phyloP scores from a whole-genome alignment of 2,329 filamentous ascomycete genomes.

The Paracamarosporium sp. region DNA sequence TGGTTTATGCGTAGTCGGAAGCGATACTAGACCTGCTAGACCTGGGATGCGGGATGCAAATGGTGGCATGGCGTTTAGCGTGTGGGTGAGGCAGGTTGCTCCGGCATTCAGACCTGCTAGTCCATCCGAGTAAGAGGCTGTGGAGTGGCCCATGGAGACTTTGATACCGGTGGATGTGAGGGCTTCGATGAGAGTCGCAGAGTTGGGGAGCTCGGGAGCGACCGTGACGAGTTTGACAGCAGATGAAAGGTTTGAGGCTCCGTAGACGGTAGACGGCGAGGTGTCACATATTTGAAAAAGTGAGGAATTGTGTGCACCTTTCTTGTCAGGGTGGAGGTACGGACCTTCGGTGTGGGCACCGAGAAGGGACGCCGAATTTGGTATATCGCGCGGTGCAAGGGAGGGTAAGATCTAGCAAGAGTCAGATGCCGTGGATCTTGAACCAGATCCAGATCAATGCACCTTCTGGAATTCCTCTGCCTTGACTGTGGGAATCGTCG shows the following conservation, averaged over 20 bases:
- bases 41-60: slow-evolving; percentile 60
- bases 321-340: slow-evolving; percentile 60
- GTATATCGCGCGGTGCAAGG: slow-evolving; percentile 52
- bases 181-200: slow-evolving; percentile 49
- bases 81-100: slow-evolving; percentile 61
- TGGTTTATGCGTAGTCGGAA: slow-evolving; percentile 27
- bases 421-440: not conserved
- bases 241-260: slow-evolving; percentile 47
- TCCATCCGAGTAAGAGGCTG: slow-evolving; percentile 57
- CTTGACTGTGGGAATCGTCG: slow-evolving; percentile 60
- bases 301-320: slow-evolving; percentile 59
- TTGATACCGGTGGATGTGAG: slow-evolving; percentile 51
- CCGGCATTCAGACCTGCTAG: slow-evolving; percentile 54
- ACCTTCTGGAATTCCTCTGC: slow-evolving; percentile 56
- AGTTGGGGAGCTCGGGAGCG: slow-evolving; percentile 58
- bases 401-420: slow-evolving; percentile 55
- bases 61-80: slow-evolving; percentile 62
- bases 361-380: slow-evolving; percentile 56
- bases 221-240: slow-evolving; percentile 59
- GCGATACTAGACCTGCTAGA: slow-evolving; percentile 52
- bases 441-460: not conserved
- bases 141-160: slow-evolving; percentile 60
- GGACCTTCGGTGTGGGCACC: slow-evolving; percentile 66
- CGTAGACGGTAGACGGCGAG: slow-evolving; percentile 52
- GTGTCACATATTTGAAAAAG: slow-evolving; percentile 51